Evolutionary conservation across 352 stramenopile species (phyloP).

Genomic region (Phytophthora foliorum): DNA sequence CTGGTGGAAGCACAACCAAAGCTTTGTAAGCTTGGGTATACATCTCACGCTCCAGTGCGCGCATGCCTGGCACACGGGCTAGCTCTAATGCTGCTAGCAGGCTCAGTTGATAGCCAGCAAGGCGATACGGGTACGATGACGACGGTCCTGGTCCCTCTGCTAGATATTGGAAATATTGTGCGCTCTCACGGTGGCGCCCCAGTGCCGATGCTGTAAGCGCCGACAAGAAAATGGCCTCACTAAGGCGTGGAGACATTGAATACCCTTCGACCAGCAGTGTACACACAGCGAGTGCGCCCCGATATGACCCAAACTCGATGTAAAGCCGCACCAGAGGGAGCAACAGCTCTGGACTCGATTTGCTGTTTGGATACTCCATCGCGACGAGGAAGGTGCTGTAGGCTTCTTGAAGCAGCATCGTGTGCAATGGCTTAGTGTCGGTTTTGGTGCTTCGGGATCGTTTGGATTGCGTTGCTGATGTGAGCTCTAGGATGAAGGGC

Average conservation of each 20-base stretch:
- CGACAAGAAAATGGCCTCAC: slow-evolving; percentile 75
- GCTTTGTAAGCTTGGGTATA: slow-evolving; percentile 69
- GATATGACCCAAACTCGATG: slow-evolving; percentile 70
- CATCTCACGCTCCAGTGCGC: slow-evolving; percentile 52
- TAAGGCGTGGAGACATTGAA: slow-evolving; percentile 39
- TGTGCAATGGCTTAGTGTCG: slow-evolving; percentile 29
- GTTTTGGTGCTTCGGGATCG: slow-evolving; percentile 8
- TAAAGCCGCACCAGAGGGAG: slow-evolving; percentile 73
- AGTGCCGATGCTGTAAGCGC: slow-evolving; percentile 65
- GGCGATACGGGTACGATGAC: slow-evolving; percentile 43
- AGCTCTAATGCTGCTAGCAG: slow-evolving; percentile 68
- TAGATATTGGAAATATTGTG: slow-evolving; percentile 80
- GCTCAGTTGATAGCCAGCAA: slow-evolving; percentile 64
- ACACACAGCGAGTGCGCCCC: slow-evolving; percentile 71
- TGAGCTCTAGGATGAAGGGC: slow-evolving; percentile 32
- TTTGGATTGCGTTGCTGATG: slow-evolving; percentile 15
- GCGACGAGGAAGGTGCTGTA: slow-evolving; percentile 85
- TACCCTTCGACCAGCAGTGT: slow-evolving; percentile 77
- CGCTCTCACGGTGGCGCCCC: slow-evolving; percentile 64
- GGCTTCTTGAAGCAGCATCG: slow-evolving; percentile 48
- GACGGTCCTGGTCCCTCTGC: slow-evolving; percentile 53
- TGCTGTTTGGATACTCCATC: slow-evolving; percentile 82
- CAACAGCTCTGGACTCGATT: slow-evolving; percentile 64
- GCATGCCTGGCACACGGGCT: slow-evolving; percentile 50
- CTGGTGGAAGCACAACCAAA: slow-evolving; percentile 56